Percentiles rank a stretch among this genome's conserved stretches.
These are phyloP conservation scores for Plantago ovata DNA, from an alignment of 257 asterid genomes.

Conservation along the genomic window DNA sequence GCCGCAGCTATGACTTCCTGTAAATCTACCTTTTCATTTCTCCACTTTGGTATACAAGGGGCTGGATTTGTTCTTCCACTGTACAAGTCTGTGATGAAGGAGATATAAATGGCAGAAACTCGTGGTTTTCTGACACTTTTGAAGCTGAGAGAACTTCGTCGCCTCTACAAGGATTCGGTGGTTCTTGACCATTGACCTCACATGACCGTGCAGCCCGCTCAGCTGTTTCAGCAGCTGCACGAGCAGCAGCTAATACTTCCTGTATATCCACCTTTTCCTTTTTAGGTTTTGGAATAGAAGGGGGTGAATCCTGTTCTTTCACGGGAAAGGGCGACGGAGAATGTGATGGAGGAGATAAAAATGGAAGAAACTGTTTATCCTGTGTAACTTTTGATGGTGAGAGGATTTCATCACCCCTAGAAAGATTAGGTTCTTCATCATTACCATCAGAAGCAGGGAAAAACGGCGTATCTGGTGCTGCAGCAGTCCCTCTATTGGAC, in stretches of 20 bases:
- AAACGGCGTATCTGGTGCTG: slow-evolving; percentile 76
- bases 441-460: slow-evolving; percentile 66
- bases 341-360: slow-evolving; percentile 52
- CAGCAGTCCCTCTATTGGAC: slow-evolving; percentile 32
- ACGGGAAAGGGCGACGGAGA: slow-evolving; percentile 27
- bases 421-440: slow-evolving; percentile 32
- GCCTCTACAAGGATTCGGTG: slow-evolving; percentile 20
- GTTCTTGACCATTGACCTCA: slow-evolving; percentile 41
- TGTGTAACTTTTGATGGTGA: slow-evolving; percentile 18
- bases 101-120: slow-evolving; percentile 52
- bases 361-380: slow-evolving; percentile 55
- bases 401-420: slow-evolving; percentile 22
- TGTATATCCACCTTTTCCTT: no score
- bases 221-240: no score
- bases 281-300: slow-evolving; percentile 28
- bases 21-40: slow-evolving; percentile 23
- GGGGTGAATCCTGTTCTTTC: slow-evolving; percentile 26
- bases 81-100: slow-evolving; percentile 44
- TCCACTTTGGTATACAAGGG: slow-evolving; percentile 27
- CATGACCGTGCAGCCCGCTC: slow-evolving; percentile 17
- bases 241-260: no score
- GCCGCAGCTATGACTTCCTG: slow-evolving; percentile 87
- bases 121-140: slow-evolving; percentile 32
- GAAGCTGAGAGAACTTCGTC: slow-evolving; percentile 21
- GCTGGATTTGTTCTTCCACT: slow-evolving; percentile 25